Evolutionary conservation across 176 grass and related monocot species (phyloP).

Genomic region (Typha latifolia): DNA sequence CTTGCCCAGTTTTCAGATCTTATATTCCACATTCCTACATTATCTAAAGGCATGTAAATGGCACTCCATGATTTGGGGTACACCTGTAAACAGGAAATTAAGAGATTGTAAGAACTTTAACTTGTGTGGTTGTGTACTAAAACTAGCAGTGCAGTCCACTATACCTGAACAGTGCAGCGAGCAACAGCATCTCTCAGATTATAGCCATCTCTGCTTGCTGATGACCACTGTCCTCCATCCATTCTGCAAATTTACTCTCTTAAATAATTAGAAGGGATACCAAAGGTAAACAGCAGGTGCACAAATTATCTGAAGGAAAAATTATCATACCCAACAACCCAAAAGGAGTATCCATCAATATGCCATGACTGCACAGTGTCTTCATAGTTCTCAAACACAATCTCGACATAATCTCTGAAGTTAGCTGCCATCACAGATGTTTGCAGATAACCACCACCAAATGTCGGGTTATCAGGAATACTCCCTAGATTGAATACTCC

Average conservation of each 20-base stretch:
- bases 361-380: slow-evolving; percentile 82
- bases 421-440: slow-evolving; percentile 68
- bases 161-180: slow-evolving; percentile 79
- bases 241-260: slow-evolving; percentile 33
- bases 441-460: slow-evolving; percentile 40
- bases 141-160: neutral
- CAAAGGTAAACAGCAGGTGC: neutral
- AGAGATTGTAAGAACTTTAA: too few species aligned
- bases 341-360: slow-evolving; percentile 79
- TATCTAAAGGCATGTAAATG: slow-evolving; percentile 84
- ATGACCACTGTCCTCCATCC: slow-evolving; percentile 77
- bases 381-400: slow-evolving; percentile 79
- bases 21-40: slow-evolving; percentile 89
- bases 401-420: slow-evolving; percentile 72
- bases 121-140: neutral
- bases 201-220: slow-evolving; percentile 62
- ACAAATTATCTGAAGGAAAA: slow-evolving; percentile 1
- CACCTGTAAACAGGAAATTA: slow-evolving; percentile 35
- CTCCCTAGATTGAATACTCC: slow-evolving; percentile 57
- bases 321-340: slow-evolving; percentile 67
- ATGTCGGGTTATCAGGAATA: slow-evolving; percentile 39
- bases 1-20: slow-evolving; percentile 73
- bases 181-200: slow-evolving; percentile 71
- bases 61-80: slow-evolving; percentile 84
- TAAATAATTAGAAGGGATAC: neutral